Evolutionary conservation across 2,329 filamentous ascomycete genomes (phyloP).

Genomic region (Verticillium dahliae): DNA sequence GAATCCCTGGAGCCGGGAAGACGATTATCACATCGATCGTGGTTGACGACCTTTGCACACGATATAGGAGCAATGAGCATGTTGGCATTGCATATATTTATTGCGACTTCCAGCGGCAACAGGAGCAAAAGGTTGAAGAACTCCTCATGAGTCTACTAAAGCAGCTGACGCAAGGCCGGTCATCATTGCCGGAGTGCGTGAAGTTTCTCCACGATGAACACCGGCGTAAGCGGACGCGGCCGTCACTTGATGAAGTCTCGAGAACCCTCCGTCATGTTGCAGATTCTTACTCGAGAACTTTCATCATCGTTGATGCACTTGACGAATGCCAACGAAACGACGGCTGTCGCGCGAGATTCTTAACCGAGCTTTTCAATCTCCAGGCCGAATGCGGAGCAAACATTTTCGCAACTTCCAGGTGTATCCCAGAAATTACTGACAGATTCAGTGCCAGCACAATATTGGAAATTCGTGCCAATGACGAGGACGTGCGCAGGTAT

Average conservation of each 20-base stretch:
- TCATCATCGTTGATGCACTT: slow-evolving; percentile 19
- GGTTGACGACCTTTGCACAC: slow-evolving; percentile 8
- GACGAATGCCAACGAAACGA: slow-evolving; percentile 15
- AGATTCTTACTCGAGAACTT: slow-evolving; percentile 4
- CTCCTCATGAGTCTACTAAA: slow-evolving; percentile 22
- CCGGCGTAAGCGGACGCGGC: slow-evolving; percentile 9
- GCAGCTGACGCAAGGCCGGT: slow-evolving; percentile 18
- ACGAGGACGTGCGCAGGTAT: too few species aligned
- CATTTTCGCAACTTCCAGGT: slow-evolving; percentile 7
- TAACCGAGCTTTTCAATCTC: neutral
- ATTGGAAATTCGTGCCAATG: too few species aligned
- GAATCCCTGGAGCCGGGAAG: slow-evolving; percentile 40
- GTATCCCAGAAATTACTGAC: slow-evolving; percentile 1
- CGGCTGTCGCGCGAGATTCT: neutral
- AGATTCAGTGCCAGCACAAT: neutral
- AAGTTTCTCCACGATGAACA: neutral
- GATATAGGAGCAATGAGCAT: slow-evolving; percentile 4
- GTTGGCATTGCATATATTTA: slow-evolving; percentile 23
- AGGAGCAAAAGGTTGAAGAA: slow-evolving; percentile 14
- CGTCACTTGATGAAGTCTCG: slow-evolving; percentile 15
- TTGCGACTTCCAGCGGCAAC: slow-evolving; percentile 21
- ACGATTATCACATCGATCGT: slow-evolving; percentile 14
- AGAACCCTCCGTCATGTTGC: slow-evolving; percentile 1
- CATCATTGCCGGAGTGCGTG: neutral
- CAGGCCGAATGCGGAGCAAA: slow-evolving; percentile 1